Conservation (phyloP, 176 grass and related monocot species). For the Avena eriantha region DNA sequence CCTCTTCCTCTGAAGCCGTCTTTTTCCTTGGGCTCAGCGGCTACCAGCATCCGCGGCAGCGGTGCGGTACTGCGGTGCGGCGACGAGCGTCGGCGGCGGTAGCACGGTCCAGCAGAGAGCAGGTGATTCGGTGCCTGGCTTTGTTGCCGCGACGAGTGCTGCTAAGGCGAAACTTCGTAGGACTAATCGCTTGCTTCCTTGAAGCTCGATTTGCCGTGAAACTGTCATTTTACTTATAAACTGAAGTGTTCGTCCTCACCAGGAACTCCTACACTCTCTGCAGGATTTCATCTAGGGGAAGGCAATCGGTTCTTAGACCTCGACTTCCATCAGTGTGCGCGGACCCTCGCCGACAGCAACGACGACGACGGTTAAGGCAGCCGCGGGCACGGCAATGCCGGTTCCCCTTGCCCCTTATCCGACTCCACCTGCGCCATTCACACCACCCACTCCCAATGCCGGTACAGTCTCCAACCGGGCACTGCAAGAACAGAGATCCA, state of each 20-base stretch:
- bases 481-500: neutral
- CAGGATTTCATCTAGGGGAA: constrained; percentile 52
- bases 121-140: neutral
- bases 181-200: neutral
- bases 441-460: constrained; percentile 65
- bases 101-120: neutral
- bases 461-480: constrained; percentile 51
- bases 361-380: constrained; percentile 43
- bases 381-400: constrained; percentile 75
- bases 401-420: constrained; percentile 95
- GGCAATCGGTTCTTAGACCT: neutral
- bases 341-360: constrained; percentile 1
- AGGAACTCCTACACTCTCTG: neutral
- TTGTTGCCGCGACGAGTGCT: neutral
- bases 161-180: neutral
- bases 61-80: neutral
- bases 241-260: constrained; percentile 19
- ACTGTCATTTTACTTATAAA: neutral
- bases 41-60: neutral
- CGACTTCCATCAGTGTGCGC: constrained; percentile 28
- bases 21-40: neutral
- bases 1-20: neutral
- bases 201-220: neutral
- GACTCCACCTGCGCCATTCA: constrained; percentile 64
- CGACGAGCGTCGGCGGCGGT: neutral